Evolutionary conservation across 2,329 filamentous ascomycete species (phyloP), one percentile per base, ranked within the genome.

Genomic region (Macrophomina tecta): DNA sequence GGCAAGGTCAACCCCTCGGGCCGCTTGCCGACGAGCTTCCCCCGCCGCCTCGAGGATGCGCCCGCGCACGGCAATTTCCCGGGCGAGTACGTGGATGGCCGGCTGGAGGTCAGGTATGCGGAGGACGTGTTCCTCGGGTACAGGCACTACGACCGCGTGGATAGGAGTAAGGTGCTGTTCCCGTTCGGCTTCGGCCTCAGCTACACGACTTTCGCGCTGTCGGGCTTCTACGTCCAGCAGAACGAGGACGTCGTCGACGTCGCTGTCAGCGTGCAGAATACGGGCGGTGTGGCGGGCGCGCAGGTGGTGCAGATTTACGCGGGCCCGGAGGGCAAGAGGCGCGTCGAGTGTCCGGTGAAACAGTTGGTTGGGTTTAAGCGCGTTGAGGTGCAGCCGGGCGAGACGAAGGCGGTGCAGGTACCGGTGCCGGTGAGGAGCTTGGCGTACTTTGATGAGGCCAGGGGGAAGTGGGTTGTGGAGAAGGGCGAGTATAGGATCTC

Each of bases 121-220:
- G 91, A 93, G 76, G 90, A 89, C 16, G 79, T 93, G 12, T 91
- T 88, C 77, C 85, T 93, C 63, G 91, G 91, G 2, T 93, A 93
- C 78, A 81, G 87, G n/a, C 89, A 91, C 77, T 92, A 91, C 76
- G 90, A 93, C 72, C 85, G 85, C 28, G 28, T 9, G 8, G 32
- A 16, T 16, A 79, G 82, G 52, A 79, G 82, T 11, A 73, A 78
- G 36, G 88, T 89, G 0, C 82, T 90, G 0, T 93, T 94, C 78
- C 85, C 90, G 66, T 96, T 96, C 75, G 91, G 91, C 14, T 89
- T 93, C 74, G 90, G 92, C 2, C 82, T 95, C 1, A 91, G 89
- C n/a, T 95, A 94, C 78, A 93, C 91, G 0, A 87, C 81, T 0
- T 94, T 93, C 74, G 82, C 84, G 55, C 90, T 91, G 72, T 86